A percentile compares a stretch with the other conserved stretches of the same genome.
phyloP scores from a whole-genome alignment of 352 stramenopile genomes.

The Globisporangium rhizosaccharum region DNA sequence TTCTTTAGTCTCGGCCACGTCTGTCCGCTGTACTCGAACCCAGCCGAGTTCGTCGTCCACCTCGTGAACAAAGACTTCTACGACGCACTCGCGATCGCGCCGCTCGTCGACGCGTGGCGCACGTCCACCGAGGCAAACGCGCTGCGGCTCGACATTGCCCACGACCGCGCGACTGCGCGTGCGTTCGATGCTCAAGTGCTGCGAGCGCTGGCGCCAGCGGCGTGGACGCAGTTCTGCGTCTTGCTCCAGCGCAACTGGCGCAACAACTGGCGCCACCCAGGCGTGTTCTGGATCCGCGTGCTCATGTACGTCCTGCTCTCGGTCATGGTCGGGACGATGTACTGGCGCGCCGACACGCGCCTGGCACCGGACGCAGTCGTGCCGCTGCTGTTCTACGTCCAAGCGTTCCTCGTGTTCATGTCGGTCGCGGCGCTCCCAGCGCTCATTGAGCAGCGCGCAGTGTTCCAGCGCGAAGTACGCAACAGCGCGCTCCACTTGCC shows the following conservation, averaged over 20 bases:
- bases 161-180: slow-evolving; percentile 19
- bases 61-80: slow-evolving; percentile 62
- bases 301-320: slow-evolving; percentile 78
- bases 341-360: slow-evolving; percentile 36
- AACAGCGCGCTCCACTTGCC: slow-evolving; percentile 68
- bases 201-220: slow-evolving; percentile 27
- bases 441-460: slow-evolving; percentile 76
- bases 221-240: slow-evolving; percentile 46
- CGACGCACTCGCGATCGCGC: slow-evolving; percentile 24
- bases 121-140: slow-evolving; percentile 22
- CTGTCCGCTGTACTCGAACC: slow-evolving; percentile 65
- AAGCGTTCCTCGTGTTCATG: slow-evolving; percentile 91
- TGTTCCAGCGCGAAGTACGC: slow-evolving; percentile 78
- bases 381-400: slow-evolving; percentile 83
- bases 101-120: slow-evolving; percentile 27
- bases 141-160: slow-evolving; percentile 24
- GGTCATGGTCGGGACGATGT: slow-evolving; percentile 74
- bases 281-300: slow-evolving; percentile 74
- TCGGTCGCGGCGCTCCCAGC: slow-evolving; percentile 83
- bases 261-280: slow-evolving; percentile 66
- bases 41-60: slow-evolving; percentile 59
- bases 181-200: slow-evolving; percentile 34
- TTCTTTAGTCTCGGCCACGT: slow-evolving; percentile 46
- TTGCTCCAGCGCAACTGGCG: slow-evolving; percentile 44
- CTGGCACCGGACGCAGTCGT: slow-evolving; percentile 34